A percentile compares a stretch with the other conserved stretches of the same genome.
These are phyloP conservation scores for Cadophora sp. DNA, from an alignment of 2,329 filamentous ascomycete genomes.

Conservation along the genomic window DNA sequence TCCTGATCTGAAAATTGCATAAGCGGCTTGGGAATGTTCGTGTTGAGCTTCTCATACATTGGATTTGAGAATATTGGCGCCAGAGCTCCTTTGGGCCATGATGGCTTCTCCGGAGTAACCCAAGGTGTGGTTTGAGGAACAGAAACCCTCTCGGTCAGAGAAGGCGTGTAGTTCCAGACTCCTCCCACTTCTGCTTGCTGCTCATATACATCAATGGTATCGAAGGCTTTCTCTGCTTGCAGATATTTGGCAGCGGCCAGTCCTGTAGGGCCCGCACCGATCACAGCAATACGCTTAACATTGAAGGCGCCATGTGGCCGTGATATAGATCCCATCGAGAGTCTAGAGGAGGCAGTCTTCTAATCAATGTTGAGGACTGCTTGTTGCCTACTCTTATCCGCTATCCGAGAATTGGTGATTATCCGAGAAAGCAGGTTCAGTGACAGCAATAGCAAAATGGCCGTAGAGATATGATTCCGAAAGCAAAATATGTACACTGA, in stretches of 20 bases:
- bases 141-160: slow-evolving; percentile 52
- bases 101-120: slow-evolving; percentile 67
- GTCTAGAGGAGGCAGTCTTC: background rate
- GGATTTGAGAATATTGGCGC: slow-evolving; percentile 75
- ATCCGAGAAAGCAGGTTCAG: background rate
- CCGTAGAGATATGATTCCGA: background rate
- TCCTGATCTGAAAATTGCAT: slow-evolving; percentile 80
- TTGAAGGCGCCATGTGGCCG: slow-evolving; percentile 30
- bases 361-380: slow-evolving; percentile 17
- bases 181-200: slow-evolving; percentile 80
- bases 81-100: slow-evolving; percentile 50
- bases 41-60: slow-evolving; percentile 82
- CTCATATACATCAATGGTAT: slow-evolving; percentile 79
- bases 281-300: slow-evolving; percentile 72
- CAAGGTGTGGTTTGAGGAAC: slow-evolving; percentile 75
- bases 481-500: background rate
- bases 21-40: slow-evolving; percentile 82
- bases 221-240: slow-evolving; percentile 72
- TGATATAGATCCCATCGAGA: slow-evolving; percentile 37
- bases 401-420: background rate
- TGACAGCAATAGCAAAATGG: background rate
- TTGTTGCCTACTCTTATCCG: background rate
- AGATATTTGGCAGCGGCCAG: slow-evolving; percentile 84
- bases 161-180: slow-evolving; percentile 78
- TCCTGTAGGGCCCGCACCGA: slow-evolving; percentile 84